A percentile compares a stretch with the other conserved stretches of the same genome.
Conservation (phyloP, 305 asterid species). For the Coffea humblotiana region DNA sequence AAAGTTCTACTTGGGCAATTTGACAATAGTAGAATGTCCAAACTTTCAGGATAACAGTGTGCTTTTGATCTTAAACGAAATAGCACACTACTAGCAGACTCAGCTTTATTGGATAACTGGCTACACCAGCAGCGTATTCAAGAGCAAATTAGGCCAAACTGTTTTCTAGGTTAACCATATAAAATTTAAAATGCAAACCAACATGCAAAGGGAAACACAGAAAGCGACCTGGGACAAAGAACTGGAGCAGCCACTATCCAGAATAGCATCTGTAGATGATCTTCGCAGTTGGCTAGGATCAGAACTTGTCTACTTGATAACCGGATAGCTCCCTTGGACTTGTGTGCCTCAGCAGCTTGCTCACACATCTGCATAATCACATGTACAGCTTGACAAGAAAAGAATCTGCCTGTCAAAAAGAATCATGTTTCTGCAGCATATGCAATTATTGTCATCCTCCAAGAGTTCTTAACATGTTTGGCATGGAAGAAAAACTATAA, state of each 20-base stretch:
- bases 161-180: neutral
- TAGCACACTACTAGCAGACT: neutral
- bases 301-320: conserved; percentile 65
- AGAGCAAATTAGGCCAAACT: neutral
- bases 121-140: neutral
- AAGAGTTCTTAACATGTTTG: neutral
- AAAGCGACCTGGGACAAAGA: conserved; percentile 60
- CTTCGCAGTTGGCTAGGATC: conserved; percentile 70
- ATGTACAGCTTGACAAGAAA: conserved; percentile 19
- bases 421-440: neutral
- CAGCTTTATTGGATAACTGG: neutral
- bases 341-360: conserved; percentile 97
- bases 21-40: neutral
- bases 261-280: conserved; percentile 85
- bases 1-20: neutral
- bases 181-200: neutral
- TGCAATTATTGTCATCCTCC: neutral
- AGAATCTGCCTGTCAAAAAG: neutral
- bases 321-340: conserved; percentile 80
- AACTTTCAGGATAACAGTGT: neutral
- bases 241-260: conserved; percentile 52
- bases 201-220: conserved; percentile 1
- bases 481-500: neutral
- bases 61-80: neutral
- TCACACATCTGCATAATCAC: conserved; percentile 75